Conservation (phyloP, 768 basidiomycete species). For the Tylopilus balloui region DNA sequence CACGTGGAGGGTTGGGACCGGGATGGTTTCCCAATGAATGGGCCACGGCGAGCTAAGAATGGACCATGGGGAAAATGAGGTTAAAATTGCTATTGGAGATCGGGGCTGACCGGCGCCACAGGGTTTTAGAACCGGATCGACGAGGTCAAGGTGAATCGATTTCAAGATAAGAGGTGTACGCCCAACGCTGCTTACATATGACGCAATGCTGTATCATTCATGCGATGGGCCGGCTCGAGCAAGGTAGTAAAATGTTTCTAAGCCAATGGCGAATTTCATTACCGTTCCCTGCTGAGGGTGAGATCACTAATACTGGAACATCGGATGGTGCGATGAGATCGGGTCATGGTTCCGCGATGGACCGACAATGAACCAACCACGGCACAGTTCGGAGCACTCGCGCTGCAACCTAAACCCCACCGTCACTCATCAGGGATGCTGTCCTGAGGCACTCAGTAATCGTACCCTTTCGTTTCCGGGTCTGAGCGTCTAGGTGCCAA, state of each 20-base stretch:
- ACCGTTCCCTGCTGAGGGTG: too few relatives aligned
- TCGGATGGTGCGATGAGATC: slow-evolving; percentile 9
- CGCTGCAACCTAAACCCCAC: not conserved
- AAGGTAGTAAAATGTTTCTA: not conserved
- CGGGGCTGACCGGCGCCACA: slow-evolving; percentile 4
- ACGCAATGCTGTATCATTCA: not conserved
- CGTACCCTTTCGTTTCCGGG: too few relatives aligned
- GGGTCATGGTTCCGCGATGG: not conserved
- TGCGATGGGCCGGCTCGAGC: not conserved
- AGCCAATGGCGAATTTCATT: not conserved
- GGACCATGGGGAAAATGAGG: not conserved
- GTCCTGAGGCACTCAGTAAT: too few relatives aligned
- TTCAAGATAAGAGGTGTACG: not conserved
- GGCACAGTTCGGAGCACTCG: not conserved
- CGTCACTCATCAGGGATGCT: too few relatives aligned
- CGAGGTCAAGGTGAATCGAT: not conserved
- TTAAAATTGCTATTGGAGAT: slow-evolving; percentile 14
- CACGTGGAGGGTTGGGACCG: not conserved
- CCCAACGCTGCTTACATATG: too few relatives aligned
- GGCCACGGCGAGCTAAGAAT: not conserved
- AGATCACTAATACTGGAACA: too few relatives aligned
- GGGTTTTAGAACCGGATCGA: not conserved
- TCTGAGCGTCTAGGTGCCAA: too few relatives aligned
- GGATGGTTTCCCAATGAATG: not conserved
- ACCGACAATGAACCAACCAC: not conserved